These are phyloP conservation scores for Thinopyrum elongatum DNA, from an alignment of 176 grass and related monocot species.

Conservation along the genomic window DNA sequence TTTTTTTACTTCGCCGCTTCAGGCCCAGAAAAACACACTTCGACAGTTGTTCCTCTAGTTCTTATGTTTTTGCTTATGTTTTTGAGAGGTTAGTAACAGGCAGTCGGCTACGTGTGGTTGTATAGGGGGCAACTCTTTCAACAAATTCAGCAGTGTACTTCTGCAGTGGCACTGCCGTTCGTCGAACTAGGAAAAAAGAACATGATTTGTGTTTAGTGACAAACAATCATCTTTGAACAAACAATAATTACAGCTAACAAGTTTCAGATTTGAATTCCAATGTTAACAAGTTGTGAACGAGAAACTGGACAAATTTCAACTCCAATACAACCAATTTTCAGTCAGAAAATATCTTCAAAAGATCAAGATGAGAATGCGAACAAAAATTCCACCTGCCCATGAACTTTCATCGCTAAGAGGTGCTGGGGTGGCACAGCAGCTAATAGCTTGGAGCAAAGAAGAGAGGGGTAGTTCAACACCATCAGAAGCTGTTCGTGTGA, in stretches of 20 bases:
- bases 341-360: no score
- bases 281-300: neutral
- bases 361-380: no score
- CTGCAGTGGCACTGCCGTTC: neutral
- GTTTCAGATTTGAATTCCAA: neutral
- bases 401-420: neutral
- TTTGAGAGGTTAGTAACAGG: neutral
- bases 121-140: neutral
- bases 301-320: neutral
- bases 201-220: neutral
- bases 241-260: neutral
- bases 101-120: neutral
- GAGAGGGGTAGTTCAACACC: neutral
- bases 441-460: neutral
- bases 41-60: neutral
- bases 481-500: neutral
- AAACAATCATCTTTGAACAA: neutral
- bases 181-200: neutral
- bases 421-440: neutral
- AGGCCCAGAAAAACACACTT: neutral
- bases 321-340: neutral
- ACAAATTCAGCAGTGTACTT: neutral
- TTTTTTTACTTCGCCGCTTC: no score
- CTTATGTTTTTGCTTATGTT: no score
- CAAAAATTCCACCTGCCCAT: no score